Base-by-base conservation (phyloP, 2,329 filamentous ascomycete genomes). In the Pseudogymnoascus sp. region DNA sequence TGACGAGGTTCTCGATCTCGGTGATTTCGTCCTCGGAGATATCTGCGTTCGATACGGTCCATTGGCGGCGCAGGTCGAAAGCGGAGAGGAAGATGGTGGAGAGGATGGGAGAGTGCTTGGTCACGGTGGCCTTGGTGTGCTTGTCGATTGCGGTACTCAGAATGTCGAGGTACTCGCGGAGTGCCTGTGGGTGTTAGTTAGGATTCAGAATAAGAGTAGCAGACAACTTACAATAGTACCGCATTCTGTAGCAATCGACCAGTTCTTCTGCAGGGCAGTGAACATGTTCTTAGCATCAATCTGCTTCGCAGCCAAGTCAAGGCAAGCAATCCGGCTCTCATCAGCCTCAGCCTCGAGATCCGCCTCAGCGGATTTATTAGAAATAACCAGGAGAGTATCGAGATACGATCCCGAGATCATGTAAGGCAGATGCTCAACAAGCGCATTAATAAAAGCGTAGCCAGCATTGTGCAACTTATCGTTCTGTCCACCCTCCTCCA, bases 391-490 rank as follows among this genome's bases (percentile, higher is more conserved):
- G 56, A 96, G 82, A 59, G 83, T 84, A 66, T 90, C 86, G 10
- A 97, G 76, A 69, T 93, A 88, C 4, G 83, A 81, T 1, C 84
- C 85, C 10, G 91, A 91, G 65, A 97, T 81, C 86, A 97, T 96
- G 76, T 90, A 97, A 0, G 93, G 91, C 25, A 97, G 78, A 69
- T 95, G 86, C 68, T 95, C 88, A 11, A 93, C 84, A 50, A 97
- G 80, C 6, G 91, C 84, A 59, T 87, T 88, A 66, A 97, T 80
- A 64, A 97, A 86, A 0, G 90, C 84, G 75, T 90, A 96, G 7
- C 87, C 85, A 2, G 93, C 91, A 69, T 93, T 90, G 73, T 96
- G 91, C 31, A 97, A 78, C 68, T 86, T 84, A 16, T 80, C 76
- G 62, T 87, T 82, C 36, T 81, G 78, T 25, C 79, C 78, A 12